Evolutionary conservation across 176 grass and related monocot genomes (phyloP).

Genomic region (Musa schizocarpa): DNA sequence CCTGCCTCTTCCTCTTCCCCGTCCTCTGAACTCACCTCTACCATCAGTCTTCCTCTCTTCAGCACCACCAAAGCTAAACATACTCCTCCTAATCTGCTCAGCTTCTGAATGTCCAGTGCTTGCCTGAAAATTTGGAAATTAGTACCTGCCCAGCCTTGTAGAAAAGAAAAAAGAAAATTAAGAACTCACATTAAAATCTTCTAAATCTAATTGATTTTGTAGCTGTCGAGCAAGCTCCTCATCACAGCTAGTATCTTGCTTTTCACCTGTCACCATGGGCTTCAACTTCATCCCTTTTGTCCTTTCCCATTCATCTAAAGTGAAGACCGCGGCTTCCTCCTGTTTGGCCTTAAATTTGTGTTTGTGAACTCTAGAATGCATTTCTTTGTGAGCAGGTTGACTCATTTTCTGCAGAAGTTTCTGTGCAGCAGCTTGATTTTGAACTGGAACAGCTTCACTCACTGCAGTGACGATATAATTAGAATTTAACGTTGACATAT

Average conservation of each 20-base stretch:
- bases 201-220: constrained; percentile 70
- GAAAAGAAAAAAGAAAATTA: neutral
- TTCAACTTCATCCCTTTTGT: constrained; percentile 32
- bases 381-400: constrained; percentile 36
- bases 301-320: constrained; percentile 94
- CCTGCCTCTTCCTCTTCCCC: constrained; percentile 30
- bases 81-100: constrained; percentile 55
- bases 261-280: constrained; percentile 18
- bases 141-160: neutral
- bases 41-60: constrained; percentile 38
- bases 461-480: constrained; percentile 30
- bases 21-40: constrained; percentile 44
- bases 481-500: neutral
- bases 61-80: constrained; percentile 64
- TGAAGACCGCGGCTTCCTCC: constrained; percentile 70
- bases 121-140: constrained; percentile 24
- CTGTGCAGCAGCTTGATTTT: constrained; percentile 89
- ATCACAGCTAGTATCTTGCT: constrained; percentile 55
- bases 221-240: constrained; percentile 79
- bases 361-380: constrained; percentile 30
- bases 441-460: constrained; percentile 78
- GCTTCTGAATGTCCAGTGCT: constrained; percentile 41
- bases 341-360: constrained; percentile 53
- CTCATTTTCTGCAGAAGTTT: constrained; percentile 89
- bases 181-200: constrained; percentile 43